Evolutionary conservation across 108 stramenopile species (phyloP), one percentile per base, ranked within the genome.

Genomic region (Chaetoceros muelleri): DNA sequence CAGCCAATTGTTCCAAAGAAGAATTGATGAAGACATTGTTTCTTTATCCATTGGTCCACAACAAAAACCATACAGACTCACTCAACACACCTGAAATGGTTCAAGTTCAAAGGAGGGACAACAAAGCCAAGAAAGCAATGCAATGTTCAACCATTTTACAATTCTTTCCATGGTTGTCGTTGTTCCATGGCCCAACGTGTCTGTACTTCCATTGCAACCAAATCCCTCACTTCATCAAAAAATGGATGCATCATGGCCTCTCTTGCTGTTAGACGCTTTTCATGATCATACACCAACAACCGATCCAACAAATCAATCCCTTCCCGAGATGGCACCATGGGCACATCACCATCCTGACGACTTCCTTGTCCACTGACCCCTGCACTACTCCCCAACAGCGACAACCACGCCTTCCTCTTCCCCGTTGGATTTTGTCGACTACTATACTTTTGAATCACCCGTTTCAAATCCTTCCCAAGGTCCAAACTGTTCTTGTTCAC

Each of bases 231-330:
- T 2, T 66, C 61, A 69, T 92, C 90, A 75, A 92, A 92, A 46
- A 85, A 92, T 18, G 77, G 52, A 58, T 92, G 90, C 23, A 62
- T 45, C 82, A 92, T 81, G 45, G 90, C 90, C 53, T 92, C 80
- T 52, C 76, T 57, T 23, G 90, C 90, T 19, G 90, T 92, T 71
- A 75, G 78, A 45, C 90, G 66, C 34, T 70, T 61, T 47, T 79
- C 72, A 48, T 87, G 84, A 58, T 92, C 90, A 46, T 92, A 92
- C 28, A 87, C 82, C 45, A 92, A 56, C 44, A 87, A 55, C 52
- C 78, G 76, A 56, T 84, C 80, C 31, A 92, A 55, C 25, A 92
- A 58, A 62, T 92, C 90, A 22, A 87, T 59, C 7, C 75, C 80
- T 44, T 82, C 76, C 10, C 56, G 22, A 48, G 75, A 77, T 10